Conservation (phyloP, 2,329 filamentous ascomycete genomes). For the Hymenoscyphus repandus region DNA sequence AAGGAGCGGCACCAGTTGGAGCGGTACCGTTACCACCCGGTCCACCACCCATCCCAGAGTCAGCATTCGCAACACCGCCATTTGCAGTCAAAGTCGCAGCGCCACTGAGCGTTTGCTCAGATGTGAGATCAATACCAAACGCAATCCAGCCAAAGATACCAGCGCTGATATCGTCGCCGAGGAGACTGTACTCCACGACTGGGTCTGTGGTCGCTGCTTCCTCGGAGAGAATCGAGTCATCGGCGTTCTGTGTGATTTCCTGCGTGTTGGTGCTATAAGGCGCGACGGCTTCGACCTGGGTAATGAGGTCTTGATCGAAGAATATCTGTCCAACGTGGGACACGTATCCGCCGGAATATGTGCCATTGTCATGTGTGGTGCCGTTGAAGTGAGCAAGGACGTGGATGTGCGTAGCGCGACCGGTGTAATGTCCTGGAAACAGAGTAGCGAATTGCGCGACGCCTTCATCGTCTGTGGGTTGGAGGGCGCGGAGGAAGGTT, state of each 20-base stretch:
- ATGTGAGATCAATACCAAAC: conserved; percentile 32
- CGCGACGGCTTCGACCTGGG: conserved; percentile 40
- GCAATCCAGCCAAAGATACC: conserved; percentile 52
- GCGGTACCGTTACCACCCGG: background rate
- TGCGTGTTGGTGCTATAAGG: conserved; percentile 44
- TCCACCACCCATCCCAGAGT: background rate
- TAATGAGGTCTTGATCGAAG: conserved; percentile 55
- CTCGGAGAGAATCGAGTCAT: conserved; percentile 37
- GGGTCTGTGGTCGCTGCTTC: conserved; percentile 45
- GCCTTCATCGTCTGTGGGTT: conserved; percentile 37
- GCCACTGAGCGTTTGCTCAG: background rate
- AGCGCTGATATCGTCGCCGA: conserved; percentile 47
- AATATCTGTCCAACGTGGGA: conserved; percentile 61
- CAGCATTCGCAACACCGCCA: background rate
- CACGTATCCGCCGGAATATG: conserved; percentile 44
- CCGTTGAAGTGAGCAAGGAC: conserved; percentile 40
- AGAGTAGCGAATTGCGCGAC: conserved; percentile 38
- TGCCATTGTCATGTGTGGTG: conserved; percentile 37
- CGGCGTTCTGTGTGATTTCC: conserved; percentile 32
- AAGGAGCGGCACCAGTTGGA: background rate
- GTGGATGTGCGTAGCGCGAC: conserved; percentile 44
- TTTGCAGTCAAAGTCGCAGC: background rate
- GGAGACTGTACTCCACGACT: conserved; percentile 50
- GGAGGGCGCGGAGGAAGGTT: conserved; percentile 40
- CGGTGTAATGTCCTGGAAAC: conserved; percentile 42